Evolutionary conservation across 1,284 basidiomycete genomes (phyloP).

Genomic region (Cryptococcus neoformans): DNA sequence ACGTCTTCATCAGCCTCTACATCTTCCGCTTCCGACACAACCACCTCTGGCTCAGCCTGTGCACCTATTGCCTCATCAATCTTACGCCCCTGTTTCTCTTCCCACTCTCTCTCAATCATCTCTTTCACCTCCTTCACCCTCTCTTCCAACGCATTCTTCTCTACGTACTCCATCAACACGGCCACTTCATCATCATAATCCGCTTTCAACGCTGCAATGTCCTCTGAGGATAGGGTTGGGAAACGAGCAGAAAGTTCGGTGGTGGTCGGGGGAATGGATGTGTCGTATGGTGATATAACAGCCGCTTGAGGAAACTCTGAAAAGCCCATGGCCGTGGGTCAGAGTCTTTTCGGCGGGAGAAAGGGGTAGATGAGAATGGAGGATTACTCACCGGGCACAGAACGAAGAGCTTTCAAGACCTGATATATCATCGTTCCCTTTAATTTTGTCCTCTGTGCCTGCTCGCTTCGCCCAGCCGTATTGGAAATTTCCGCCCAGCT

Average conservation of each 20-base stretch:
- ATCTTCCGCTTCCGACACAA: too few relatives aligned
- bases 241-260: constrained; percentile 45
- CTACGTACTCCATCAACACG: constrained; percentile 29
- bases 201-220: constrained; percentile 37
- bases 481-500: constrained; percentile 40
- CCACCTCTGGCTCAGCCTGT: too few relatives aligned
- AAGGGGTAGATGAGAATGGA: neutral
- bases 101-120: constrained; percentile 28
- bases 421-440: constrained; percentile 33
- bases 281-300: constrained; percentile 33
- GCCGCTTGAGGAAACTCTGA: constrained; percentile 26
- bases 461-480: constrained; percentile 42
- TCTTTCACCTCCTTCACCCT: constrained; percentile 31
- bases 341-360: neutral
- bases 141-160: constrained; percentile 28
- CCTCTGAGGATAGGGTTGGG: constrained; percentile 25
- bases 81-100: constrained; percentile 1
- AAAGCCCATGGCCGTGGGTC: neutral
- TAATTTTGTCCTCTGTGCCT: constrained; percentile 30
- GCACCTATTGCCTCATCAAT: constrained; percentile 8
- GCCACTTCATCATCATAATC: constrained; percentile 42
- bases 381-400: constrained; percentile 15
- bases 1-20: constrained; percentile 6
- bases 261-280: constrained; percentile 28
- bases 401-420: constrained; percentile 25